Evolutionary conservation across 1,284 basidiomycete genomes (phyloP).

Genomic region (Marasmius fiardii): DNA sequence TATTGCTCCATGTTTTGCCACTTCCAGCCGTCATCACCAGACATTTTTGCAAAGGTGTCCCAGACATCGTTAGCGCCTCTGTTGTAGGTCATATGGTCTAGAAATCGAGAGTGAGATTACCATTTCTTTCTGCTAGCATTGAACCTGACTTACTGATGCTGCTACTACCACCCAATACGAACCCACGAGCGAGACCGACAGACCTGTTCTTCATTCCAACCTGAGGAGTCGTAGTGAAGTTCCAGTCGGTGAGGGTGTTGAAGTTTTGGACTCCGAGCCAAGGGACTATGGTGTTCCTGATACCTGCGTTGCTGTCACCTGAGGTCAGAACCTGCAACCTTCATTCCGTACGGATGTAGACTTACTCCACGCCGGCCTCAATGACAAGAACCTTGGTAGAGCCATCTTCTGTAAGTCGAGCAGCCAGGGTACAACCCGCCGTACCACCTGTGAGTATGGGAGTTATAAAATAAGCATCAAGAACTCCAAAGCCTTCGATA

Average conservation of each 20-base stretch:
- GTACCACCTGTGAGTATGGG: constrained; percentile 6
- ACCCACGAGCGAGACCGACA: not conserved
- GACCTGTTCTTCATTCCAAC: not conserved
- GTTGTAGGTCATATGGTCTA: constrained; percentile 24
- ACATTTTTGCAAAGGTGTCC: constrained; percentile 21
- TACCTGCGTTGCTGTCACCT: not conserved
- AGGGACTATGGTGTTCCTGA: not conserved
- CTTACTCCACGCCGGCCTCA: constrained; percentile 7
- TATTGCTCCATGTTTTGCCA: constrained; percentile 22
- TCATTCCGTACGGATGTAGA: not conserved
- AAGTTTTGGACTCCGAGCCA: not conserved
- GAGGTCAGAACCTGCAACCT: not conserved
- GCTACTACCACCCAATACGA: constrained; percentile 4
- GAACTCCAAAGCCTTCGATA: not conserved
- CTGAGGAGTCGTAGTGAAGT: constrained; percentile 5
- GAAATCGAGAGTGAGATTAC: not conserved
- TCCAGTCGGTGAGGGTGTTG: not conserved
- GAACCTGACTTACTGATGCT: not conserved
- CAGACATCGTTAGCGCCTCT: constrained; percentile 26
- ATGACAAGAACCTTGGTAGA: constrained; percentile 7
- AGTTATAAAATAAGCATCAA: not conserved
- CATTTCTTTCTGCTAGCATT: not conserved
- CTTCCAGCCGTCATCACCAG: constrained; percentile 24
- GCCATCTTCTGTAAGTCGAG: constrained; percentile 8
- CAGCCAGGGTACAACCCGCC: constrained; percentile 11